Evolutionary conservation across 1,284 basidiomycete species (phyloP).

Genomic region (Volvariella volvacea): DNA sequence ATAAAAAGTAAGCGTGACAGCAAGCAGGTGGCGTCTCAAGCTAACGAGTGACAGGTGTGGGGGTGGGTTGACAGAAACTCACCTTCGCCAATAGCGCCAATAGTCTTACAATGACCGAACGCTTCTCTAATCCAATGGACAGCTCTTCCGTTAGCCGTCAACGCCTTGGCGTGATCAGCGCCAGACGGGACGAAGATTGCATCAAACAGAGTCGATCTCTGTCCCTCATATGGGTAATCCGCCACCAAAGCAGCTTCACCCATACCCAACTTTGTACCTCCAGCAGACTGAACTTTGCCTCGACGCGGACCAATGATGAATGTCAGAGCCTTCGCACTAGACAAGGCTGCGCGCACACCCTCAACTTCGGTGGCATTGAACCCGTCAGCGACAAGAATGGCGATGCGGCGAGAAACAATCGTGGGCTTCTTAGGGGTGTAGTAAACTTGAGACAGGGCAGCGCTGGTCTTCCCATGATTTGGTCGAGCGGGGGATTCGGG

Average conservation of each 20-base stretch:
- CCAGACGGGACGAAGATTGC: conserved; percentile 71
- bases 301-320: conserved; percentile 67
- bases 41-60: neutral
- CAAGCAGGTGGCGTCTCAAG: neutral
- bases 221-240: conserved; percentile 71
- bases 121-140: conserved; percentile 73
- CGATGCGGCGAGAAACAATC: conserved; percentile 62
- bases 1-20: neutral
- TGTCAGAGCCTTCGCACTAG: conserved; percentile 46
- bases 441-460: conserved; percentile 54
- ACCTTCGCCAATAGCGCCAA: conserved; percentile 71
- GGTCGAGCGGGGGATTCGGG: conserved; percentile 38
- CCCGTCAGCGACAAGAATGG: conserved; percentile 68
- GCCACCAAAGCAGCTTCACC: conserved; percentile 34
- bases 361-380: conserved; percentile 57
- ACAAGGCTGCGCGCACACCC: conserved; percentile 48
- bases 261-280: conserved; percentile 14
- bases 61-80: conserved; percentile 9
- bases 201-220: conserved; percentile 77
- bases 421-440: conserved; percentile 58
- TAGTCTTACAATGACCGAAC: conserved; percentile 74
- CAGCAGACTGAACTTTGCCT: conserved; percentile 44
- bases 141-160: conserved; percentile 48
- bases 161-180: conserved; percentile 40
- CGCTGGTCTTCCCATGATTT: conserved; percentile 53